Conservation (phyloP, 371 early-diverging fungal genomes). For the Circinella umbellata region DNA sequence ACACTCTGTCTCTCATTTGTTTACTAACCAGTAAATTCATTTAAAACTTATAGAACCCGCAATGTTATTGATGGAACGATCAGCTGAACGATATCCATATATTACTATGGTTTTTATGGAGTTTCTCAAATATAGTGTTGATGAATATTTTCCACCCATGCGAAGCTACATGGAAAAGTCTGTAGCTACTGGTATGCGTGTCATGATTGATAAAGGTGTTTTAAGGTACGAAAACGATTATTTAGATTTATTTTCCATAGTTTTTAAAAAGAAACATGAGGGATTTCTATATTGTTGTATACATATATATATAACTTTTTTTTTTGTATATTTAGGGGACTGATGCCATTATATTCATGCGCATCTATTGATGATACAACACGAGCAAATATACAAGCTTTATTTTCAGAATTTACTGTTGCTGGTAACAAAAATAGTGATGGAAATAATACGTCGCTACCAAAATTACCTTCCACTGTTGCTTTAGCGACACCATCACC, state of each 20-base stretch:
- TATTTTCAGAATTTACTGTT: conserved; percentile 26
- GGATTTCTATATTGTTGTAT: no score
- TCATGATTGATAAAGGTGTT: conserved; percentile 67
- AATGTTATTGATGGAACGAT: conserved; percentile 74
- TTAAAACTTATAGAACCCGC: conserved; percentile 61
- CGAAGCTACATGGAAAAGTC: conserved; percentile 53
- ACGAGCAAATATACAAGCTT: conserved; percentile 27
- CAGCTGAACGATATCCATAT: conserved; percentile 68
- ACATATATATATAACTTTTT: not conserved
- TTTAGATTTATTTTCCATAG: no score
- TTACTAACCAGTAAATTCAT: not conserved
- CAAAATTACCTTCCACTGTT: not conserved
- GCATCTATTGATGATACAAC: conserved; percentile 32
- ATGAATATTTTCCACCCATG: conserved; percentile 64
- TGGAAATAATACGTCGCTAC: not conserved
- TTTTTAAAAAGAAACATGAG: no score
- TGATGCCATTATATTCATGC: conserved; percentile 40
- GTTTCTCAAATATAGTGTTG: conserved; percentile 60
- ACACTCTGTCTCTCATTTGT: not conserved
- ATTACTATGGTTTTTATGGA: conserved; percentile 71
- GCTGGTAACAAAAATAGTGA: not conserved
- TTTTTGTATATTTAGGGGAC: conserved; percentile 24
- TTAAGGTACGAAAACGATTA: conserved; percentile 44
- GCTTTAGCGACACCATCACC: conserved; percentile 17
- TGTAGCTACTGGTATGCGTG: conserved; percentile 62